Evolutionary conservation across 352 stramenopile species (phyloP).

Genomic region (Plasmopara muralis): DNA sequence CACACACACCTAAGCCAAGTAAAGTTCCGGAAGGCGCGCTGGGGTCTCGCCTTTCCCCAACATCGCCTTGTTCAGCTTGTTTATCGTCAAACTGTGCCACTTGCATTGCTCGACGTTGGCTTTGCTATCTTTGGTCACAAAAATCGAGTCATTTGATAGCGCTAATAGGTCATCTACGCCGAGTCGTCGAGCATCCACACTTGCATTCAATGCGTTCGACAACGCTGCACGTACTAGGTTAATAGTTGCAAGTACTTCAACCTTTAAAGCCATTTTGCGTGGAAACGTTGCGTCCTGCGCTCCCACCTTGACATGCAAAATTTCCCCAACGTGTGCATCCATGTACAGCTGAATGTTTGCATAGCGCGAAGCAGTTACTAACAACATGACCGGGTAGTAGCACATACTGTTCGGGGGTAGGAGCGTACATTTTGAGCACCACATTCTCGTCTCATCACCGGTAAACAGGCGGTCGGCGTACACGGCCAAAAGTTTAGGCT

Average conservation of each 20-base stretch:
- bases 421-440: conserved; percentile 73
- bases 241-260: conserved; percentile 33
- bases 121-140: conserved; percentile 38
- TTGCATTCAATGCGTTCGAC: conserved; percentile 46
- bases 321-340: conserved; percentile 37
- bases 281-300: conserved; percentile 44
- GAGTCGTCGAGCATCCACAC: conserved; percentile 16
- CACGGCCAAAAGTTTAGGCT: conserved; percentile 42
- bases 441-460: conserved; percentile 72
- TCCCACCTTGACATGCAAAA: conserved; percentile 59
- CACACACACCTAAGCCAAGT: conserved; percentile 14
- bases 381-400: conserved; percentile 59
- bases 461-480: conserved; percentile 70
- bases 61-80: conserved; percentile 22
- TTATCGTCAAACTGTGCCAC: conserved; percentile 48
- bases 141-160: conserved; percentile 39
- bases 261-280: conserved; percentile 34
- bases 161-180: conserved; percentile 32
- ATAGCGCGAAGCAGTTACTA: conserved; percentile 32
- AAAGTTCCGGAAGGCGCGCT: conserved; percentile 34
- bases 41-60: conserved; percentile 21
- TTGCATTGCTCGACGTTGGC: conserved; percentile 30
- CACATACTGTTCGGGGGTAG: conserved; percentile 45
- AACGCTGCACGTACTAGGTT: conserved; percentile 50
- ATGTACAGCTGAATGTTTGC: conserved; percentile 68